Base-by-base conservation (phyloP, 2,329 filamentous ascomycete genomes). In the Penicillium expansum region DNA sequence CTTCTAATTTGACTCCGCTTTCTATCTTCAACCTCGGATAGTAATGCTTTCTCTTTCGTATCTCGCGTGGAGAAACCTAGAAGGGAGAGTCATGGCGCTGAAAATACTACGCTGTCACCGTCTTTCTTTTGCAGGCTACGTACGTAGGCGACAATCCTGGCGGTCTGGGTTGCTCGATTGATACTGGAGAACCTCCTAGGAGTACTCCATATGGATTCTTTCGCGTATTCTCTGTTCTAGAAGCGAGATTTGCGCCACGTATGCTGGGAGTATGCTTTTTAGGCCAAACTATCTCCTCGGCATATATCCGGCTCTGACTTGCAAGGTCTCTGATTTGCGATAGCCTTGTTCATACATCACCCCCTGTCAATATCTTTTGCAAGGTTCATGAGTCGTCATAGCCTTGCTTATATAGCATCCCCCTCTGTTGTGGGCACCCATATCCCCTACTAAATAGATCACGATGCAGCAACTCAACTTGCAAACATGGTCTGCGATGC, bases 11-110 rank as follows among this genome's bases (percentile, higher is more conserved):
- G 29, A 39, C 43, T 35, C 37, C 37, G 29, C 33, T 13, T 11
- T 42, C 30, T 20, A 14, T 44, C 30, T 27, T 41, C 29, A 27
- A 54, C 27, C 56, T 56, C 52, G 43, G 49, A 55, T 48, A 33
- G 32, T 22, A 27, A 33, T n/a, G 22, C 27, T 29, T 35, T 55
- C 49, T 20, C 52, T 45, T 48, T 45, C 24, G 43, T 57, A 53
- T 61, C 62, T 67, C 64, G 60, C 62, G 58, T 67, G 61, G 57
- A 33, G 43, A 52, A 63, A 59, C 60, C 52, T 58, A 62, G 55
- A 53, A 45, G 24, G 57, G 44, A 41, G 18, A 60, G 48, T 47
- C 43, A 56, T 58, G 52, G 55, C 57, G 53, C 29, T 16, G 35
- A 32, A 6, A 27, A 35, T 43, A 43, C 47, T 43, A 43, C 47